These are phyloP conservation scores for Lagenaria siceraria DNA, from an alignment of 306 rosid genomes.

Conservation along the genomic window DNA sequence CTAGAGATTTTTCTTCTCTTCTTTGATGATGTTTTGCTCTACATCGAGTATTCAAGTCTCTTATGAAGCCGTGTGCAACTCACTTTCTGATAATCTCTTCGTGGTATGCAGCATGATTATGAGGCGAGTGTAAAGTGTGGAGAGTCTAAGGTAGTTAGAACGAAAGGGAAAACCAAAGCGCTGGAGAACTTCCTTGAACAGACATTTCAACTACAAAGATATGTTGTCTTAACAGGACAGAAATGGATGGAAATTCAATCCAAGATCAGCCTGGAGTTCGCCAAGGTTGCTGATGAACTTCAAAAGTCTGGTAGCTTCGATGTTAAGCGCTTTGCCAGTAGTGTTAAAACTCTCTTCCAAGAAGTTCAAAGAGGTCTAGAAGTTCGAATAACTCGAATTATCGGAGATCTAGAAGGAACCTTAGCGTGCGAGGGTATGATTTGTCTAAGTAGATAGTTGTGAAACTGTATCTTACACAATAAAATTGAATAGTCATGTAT, in stretches of 20 bases:
- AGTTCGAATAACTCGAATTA: conserved; percentile 66
- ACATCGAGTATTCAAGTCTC: background rate
- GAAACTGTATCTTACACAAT: background rate
- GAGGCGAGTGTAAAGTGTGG: conserved; percentile 35
- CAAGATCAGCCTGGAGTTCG: conserved; percentile 48
- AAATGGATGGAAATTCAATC: conserved; percentile 55
- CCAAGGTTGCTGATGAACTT: conserved; percentile 55
- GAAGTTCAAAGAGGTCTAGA: conserved; percentile 93
- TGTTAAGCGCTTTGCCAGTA: conserved; percentile 59
- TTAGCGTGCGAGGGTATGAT: conserved; percentile 90
- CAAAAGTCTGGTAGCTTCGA: conserved; percentile 53
- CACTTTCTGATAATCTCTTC: conserved; percentile 5
- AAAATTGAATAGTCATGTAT: background rate
- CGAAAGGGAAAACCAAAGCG: conserved; percentile 53
- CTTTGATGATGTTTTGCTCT: background rate
- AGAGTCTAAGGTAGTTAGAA: conserved; percentile 35
- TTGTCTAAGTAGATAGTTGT: conserved; percentile 40
- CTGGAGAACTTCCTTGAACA: conserved; percentile 66
- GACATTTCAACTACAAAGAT: conserved; percentile 84
- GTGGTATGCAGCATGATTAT: conserved; percentile 52
- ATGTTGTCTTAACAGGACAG: conserved; percentile 83
- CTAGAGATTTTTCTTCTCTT: background rate
- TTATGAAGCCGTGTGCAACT: background rate
- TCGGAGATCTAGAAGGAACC: conserved; percentile 89
- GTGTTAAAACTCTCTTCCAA: conserved; percentile 50